Evolutionary conservation across 139 green algal species (phyloP), one percentile per base, ranked within the genome.

Genomic region (Klebsormidium nitens): DNA sequence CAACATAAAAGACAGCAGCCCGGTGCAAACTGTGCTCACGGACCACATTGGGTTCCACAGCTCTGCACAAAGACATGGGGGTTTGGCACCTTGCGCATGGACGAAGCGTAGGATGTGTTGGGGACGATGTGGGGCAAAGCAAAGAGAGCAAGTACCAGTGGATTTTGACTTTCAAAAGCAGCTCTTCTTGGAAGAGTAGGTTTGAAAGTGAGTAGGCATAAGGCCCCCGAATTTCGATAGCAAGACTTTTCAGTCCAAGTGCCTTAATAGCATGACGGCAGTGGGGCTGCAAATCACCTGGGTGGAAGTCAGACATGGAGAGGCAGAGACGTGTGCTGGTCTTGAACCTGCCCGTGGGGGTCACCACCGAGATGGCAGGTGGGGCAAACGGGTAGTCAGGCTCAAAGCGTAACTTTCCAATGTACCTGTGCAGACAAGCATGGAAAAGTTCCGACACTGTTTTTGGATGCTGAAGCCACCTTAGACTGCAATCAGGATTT

Each of bases 331-430:
- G 84, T 36, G 68, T 71, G 90, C 90, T 5, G 82, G 81, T 88
- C 71, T 96, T 87, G 75, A 96, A 98, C 19, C 93, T 75, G 3
- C 93, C 93, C 46, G 81, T 92, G n/a, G 89, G 87, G 17, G 89
- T 92, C 26, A 95, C 81, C 86, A 97, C 89, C 42, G 89, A 75
- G 78, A 97, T 96, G 0, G 84, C 83, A 2, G 93, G 93, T 14
- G 93, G 93, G 69, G 95, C 95, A 80, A 97, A 96, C 1, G 93
- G 93, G 80, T 97, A 98, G 50, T 96, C 90, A 8, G 91, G 60
- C 0, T 91, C 91, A 34, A 98, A 82, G n/a, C 95, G 71, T 66
- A 98, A 96, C 49, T 91, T 82, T 34, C 93, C 93, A 71, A 95
- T 89, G 74, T 97, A 98, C 36, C 96, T 87, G 49, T 91, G 42